Conservation (phyloP, 2,329 filamentous ascomycete genomes). For the Colletotrichum sp. region DNA sequence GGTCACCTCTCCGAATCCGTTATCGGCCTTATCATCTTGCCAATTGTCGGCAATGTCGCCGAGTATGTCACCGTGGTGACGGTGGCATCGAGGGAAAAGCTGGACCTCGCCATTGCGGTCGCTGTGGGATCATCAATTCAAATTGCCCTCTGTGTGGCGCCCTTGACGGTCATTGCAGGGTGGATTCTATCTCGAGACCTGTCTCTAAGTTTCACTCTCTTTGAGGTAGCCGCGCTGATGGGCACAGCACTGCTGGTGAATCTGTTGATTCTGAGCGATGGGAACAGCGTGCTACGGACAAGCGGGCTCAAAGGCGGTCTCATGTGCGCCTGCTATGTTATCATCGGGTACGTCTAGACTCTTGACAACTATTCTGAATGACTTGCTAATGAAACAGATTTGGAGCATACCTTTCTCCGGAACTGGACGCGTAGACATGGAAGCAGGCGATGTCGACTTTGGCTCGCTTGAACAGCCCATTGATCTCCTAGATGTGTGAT, state of each 20-base stretch:
- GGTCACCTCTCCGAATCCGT: slow-evolving; percentile 60
- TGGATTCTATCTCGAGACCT: slow-evolving; percentile 62
- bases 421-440: background rate
- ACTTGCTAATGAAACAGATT: background rate
- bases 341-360: slow-evolving; percentile 44
- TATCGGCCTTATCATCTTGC: slow-evolving; percentile 66
- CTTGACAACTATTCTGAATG: no score
- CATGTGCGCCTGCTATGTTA: slow-evolving; percentile 58
- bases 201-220: slow-evolving; percentile 75
- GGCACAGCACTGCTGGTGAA: slow-evolving; percentile 75
- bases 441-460: background rate
- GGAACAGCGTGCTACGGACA: slow-evolving; percentile 68
- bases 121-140: slow-evolving; percentile 67
- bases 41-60: slow-evolving; percentile 67
- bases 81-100: slow-evolving; percentile 64
- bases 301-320: slow-evolving; percentile 58
- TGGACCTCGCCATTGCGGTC: slow-evolving; percentile 66
- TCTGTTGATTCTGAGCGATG: slow-evolving; percentile 75
- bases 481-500: background rate
- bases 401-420: slow-evolving; percentile 8
- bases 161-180: slow-evolving; percentile 63
- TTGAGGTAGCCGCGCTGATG: slow-evolving; percentile 77
- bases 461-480: background rate
- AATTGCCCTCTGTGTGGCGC: slow-evolving; percentile 66
- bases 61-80: slow-evolving; percentile 68